Evolutionary conservation across 257 asterid species (phyloP).

Genomic region (Linderniella brevidens): DNA sequence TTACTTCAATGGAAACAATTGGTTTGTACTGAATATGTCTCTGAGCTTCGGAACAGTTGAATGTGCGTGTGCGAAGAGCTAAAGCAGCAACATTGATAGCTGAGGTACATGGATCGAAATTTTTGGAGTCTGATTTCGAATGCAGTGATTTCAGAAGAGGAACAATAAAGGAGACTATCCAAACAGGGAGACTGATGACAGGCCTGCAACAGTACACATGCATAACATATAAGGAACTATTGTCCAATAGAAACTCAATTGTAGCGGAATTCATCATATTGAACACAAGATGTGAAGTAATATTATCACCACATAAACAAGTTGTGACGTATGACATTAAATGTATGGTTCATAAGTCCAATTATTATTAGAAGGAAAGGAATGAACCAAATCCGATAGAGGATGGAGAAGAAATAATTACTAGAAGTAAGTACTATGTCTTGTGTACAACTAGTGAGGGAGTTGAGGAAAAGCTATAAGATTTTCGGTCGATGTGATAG

Average conservation of each 20-base stretch:
- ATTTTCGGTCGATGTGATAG: no score
- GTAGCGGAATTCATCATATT: background rate
- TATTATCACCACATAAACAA: background rate
- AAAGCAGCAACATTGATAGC: conserved; percentile 27
- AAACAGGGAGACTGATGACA: conserved; percentile 42
- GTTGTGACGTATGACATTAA: no score
- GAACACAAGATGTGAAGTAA: background rate
- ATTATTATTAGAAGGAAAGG: no score
- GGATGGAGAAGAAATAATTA: no score
- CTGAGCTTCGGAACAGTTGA: conserved; percentile 64
- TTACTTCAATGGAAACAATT: conserved; percentile 52
- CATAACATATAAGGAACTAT: background rate
- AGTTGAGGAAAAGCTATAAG: no score
- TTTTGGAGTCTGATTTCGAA: conserved; percentile 26
- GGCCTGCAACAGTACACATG: conserved; percentile 38
- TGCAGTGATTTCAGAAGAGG: conserved; percentile 25
- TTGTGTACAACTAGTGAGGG: no score
- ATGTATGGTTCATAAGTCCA: no score
- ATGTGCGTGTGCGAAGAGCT: conserved; percentile 51
- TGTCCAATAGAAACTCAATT: background rate
- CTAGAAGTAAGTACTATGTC: no score
- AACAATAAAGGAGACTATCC: conserved; percentile 17
- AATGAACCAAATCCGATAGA: no score
- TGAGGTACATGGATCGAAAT: conserved; percentile 20
- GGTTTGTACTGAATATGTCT: conserved; percentile 58